Percentiles rank a stretch among this genome's conserved stretches.
These are phyloP conservation scores for Zelonia costaricensis DNA, from an alignment of 208 protist genomes.

Conservation along the genomic window DNA sequence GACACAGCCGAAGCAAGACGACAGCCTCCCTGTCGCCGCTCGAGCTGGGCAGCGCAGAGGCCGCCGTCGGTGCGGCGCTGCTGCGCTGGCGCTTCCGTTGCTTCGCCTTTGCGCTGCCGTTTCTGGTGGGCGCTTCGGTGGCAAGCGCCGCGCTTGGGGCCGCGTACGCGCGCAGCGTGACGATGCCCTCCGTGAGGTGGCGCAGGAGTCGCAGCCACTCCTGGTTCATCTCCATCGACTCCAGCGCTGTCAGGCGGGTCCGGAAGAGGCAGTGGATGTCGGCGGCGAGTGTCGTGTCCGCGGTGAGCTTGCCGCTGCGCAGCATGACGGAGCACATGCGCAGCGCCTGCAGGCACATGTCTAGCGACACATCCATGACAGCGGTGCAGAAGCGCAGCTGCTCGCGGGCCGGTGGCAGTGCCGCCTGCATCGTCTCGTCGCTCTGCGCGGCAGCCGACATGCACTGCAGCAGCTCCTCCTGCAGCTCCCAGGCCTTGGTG, in stretches of 20 bases:
- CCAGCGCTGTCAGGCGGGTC: constrained; percentile 35
- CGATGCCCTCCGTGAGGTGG: constrained; percentile 53
- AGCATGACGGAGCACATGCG: constrained; percentile 58
- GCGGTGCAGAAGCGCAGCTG: constrained; percentile 72
- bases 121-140: background rate
- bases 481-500: constrained; percentile 56
- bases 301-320: constrained; percentile 21
- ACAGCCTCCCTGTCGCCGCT: constrained; percentile 1
- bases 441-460: constrained; percentile 45
- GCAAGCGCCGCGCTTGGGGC: no score
- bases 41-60: background rate
- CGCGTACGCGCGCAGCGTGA: constrained; percentile 56
- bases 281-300: constrained; percentile 18
- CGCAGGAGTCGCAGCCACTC: constrained; percentile 85
- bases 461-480: constrained; percentile 80
- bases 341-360: constrained; percentile 70
- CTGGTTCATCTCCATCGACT: constrained; percentile 57
- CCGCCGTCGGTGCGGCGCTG: background rate
- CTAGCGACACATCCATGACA: constrained; percentile 60
- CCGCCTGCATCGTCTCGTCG: constrained; percentile 15
- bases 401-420: constrained; percentile 48
- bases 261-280: constrained; percentile 33
- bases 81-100: constrained; percentile 12
- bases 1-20: constrained; percentile 21
- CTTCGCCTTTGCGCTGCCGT: background rate